Evolutionary conservation across 441 rosid species (phyloP).

Genomic region (Aleurites moluccanus): DNA sequence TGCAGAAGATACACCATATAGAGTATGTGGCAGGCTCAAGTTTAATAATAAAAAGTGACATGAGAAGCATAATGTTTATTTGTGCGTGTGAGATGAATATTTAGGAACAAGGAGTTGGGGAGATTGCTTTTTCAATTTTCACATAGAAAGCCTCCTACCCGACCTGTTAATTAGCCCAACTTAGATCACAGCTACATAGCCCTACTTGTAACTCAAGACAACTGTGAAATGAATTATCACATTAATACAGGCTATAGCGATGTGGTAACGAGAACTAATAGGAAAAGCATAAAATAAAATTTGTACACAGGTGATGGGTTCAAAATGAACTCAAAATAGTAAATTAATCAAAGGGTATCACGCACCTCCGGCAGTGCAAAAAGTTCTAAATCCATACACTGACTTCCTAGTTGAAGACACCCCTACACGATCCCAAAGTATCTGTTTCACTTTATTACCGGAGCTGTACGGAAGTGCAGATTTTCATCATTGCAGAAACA

Average conservation of each 20-base stretch:
- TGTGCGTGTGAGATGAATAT: not conserved
- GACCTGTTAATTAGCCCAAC: not conserved
- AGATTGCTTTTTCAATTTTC: no score
- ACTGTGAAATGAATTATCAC: not conserved
- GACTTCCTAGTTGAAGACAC: slow-evolving; percentile 49
- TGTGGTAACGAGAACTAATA: not conserved
- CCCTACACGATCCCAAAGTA: slow-evolving; percentile 40
- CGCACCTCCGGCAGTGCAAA: slow-evolving; percentile 67
- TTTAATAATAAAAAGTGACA: not conserved
- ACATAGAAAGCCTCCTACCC: not conserved
- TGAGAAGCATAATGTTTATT: not conserved
- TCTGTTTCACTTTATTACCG: slow-evolving; percentile 40
- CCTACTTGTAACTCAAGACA: not conserved
- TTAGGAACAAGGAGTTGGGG: no score
- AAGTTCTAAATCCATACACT: slow-evolving; percentile 58
- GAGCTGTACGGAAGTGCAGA: slow-evolving; percentile 45
- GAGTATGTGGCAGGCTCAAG: not conserved
- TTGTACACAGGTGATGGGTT: slow-evolving; percentile 2
- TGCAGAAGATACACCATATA: no score
- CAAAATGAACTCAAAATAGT: slow-evolving; percentile 1
- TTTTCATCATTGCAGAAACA: slow-evolving; percentile 26
- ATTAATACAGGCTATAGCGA: not conserved
- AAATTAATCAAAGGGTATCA: slow-evolving; percentile 27
- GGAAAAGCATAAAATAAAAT: not conserved
- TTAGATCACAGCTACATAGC: not conserved